Evolutionary conservation across 306 rosid species (phyloP), one percentile per base, ranked within the genome.

Genomic region (Arachis hypogaea): DNA sequence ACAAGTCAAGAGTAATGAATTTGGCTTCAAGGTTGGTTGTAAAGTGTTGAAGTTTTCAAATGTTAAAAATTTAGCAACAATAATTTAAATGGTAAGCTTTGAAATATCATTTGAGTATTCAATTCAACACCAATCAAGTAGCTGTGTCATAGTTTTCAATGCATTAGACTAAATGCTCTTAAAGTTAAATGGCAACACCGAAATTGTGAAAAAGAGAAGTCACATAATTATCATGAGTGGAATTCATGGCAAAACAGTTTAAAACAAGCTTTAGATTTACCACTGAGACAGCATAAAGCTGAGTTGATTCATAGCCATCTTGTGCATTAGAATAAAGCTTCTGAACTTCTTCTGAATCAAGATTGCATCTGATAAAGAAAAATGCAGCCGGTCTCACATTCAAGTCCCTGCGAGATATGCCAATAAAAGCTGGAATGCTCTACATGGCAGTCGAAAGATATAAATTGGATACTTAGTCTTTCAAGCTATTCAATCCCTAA

Each of bases 281-380:
- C 96, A 84, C 52, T 73, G 97, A 63, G 74, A 86, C 95, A 47
- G 95, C 81, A 69, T 82, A 82, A 9, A 94, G 89, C 77, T 94
- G 90, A 65, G 97, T 92, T 63, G 99, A 94, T 82, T 94, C 97
- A 68, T 85, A 94, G 78, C 95, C 92, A 78, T 94, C 97, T 84
- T 89, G 88, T 49, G 99, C 97, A 40, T 65, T 85, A 42, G 85
- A 70, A 82, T 94, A 94, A 55, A 88, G 68, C 63, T 78, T 60
- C 64, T 86, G 95, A 80, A 94, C 83, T 82, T 94, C 97, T 50
- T 78, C 22, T 0, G 96, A 89, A 76, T 84, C 85, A 42, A 85
- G 87, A 80, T 61, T 85, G 84, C 99, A 92, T 81, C 90, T 92
- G 79, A 92, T 84, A 81, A 80, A 88, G 88, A 94, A 94, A 84